phyloP scores from a whole-genome alignment of 805 yeast genomes.

The Cyberlindnera saturnus region DNA sequence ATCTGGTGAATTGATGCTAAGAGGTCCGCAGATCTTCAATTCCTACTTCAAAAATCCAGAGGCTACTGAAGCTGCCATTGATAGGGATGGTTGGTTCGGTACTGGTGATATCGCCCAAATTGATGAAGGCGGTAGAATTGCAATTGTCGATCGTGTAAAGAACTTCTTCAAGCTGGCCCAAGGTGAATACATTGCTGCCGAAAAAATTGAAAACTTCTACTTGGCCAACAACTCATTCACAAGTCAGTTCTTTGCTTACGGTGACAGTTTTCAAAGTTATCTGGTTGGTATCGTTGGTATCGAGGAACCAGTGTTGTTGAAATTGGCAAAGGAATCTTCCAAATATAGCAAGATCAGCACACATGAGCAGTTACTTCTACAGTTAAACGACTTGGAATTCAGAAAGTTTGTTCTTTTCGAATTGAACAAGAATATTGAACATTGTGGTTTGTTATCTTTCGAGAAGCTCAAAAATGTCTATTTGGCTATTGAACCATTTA shows the following conservation, averaged over 20 bases:
- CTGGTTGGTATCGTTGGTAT: conserved; percentile 61
- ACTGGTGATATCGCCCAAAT: conserved; percentile 63
- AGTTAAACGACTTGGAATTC: conserved; percentile 27
- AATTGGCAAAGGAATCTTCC: conserved; percentile 10
- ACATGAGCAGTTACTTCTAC: conserved; percentile 16
- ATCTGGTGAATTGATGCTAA: conserved; percentile 54
- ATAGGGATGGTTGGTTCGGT: conserved; percentile 55
- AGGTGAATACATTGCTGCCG: conserved; percentile 71
- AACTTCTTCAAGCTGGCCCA: conserved; percentile 68
- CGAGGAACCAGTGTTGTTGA: conserved; percentile 36
- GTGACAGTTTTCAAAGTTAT: conserved; percentile 50
- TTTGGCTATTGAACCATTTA: conserved; percentile 46
- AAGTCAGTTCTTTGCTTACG: conserved; percentile 55
- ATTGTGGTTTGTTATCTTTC: conserved; percentile 38
- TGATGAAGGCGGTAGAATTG: conserved; percentile 46
- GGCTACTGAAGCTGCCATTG: conserved; percentile 48
- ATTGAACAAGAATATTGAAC: conserved; percentile 32
- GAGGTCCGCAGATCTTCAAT: conserved; percentile 59
- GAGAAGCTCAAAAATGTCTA: conserved; percentile 45
- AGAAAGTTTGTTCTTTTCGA: conserved; percentile 29
- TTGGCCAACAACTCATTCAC: conserved; percentile 44
- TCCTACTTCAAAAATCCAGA: conserved; percentile 52
- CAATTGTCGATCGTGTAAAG: conserved; percentile 68
- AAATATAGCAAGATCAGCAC: conserved; percentile 13
- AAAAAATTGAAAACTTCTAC: conserved; percentile 63